These are phyloP conservation scores for Vitis labrusca DNA, from an alignment of 164 flowering plant species.

Conservation along the genomic window DNA sequence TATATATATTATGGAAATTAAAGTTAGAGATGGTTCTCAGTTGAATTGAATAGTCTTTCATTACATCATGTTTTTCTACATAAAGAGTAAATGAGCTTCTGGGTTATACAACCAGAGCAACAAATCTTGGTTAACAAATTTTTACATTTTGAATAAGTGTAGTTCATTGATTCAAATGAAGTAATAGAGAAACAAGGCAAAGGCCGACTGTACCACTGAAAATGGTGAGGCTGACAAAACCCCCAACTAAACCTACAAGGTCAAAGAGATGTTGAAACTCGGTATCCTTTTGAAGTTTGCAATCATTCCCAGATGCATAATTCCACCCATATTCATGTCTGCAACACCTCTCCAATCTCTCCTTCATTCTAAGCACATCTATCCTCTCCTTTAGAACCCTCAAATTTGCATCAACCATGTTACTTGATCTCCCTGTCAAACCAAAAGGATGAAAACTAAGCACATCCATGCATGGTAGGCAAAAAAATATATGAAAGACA, in stretches of 20 bases:
- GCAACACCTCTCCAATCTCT: conserved; percentile 24
- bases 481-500: neutral
- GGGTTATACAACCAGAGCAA: too few relatives aligned
- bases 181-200: conserved; percentile 24
- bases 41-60: too few relatives aligned
- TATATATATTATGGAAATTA: too few relatives aligned
- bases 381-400: conserved; percentile 27
- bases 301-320: conserved; percentile 20
- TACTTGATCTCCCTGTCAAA: conserved; percentile 26
- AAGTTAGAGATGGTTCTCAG: too few relatives aligned
- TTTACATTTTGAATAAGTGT: too few relatives aligned
- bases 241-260: conserved; percentile 16
- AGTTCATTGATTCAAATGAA: conserved; percentile 19
- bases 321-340: conserved; percentile 27
- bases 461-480: too few relatives aligned
- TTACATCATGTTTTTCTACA: too few relatives aligned
- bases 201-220: conserved; percentile 20
- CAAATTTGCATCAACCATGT: conserved; percentile 35
- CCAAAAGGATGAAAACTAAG: neutral
- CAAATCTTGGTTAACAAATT: too few relatives aligned
- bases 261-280: conserved; percentile 13
- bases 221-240: conserved; percentile 23
- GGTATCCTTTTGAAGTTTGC: conserved; percentile 9
- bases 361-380: conserved; percentile 24
- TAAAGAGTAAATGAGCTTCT: too few relatives aligned